Percentiles rank a stretch among this genome's conserved stretches.
phyloP scores from a whole-genome alignment of 23 red algal genomes.

The Gracilariopsis chorda region DNA sequence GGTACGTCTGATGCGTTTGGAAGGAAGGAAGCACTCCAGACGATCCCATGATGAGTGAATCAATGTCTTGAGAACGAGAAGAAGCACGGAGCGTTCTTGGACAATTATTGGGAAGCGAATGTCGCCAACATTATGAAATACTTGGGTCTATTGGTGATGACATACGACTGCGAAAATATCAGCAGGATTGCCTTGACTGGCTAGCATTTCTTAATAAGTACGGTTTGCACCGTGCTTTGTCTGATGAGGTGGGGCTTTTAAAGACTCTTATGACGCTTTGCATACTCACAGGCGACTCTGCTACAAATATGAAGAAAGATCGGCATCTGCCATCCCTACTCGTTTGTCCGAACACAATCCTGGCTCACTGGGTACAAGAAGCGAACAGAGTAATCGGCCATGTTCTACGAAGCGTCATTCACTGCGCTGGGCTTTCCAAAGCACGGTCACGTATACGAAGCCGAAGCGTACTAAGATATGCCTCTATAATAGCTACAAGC shows the following conservation, averaged over 20 bases:
- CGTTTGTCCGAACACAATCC: constrained; percentile 82
- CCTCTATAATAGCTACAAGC: constrained; percentile 73
- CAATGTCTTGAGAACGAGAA: constrained; percentile 50
- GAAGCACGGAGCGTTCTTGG: constrained; percentile 78
- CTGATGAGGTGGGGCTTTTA: constrained; percentile 98
- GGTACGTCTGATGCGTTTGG: constrained; percentile 93
- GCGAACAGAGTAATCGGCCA: constrained; percentile 78
- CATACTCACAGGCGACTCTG: constrained; percentile 78
- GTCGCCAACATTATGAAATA: constrained; percentile 70
- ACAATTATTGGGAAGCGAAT: constrained; percentile 80
- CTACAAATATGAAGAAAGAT: not conserved
- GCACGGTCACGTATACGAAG: constrained; percentile 31
- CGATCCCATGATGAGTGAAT: constrained; percentile 39
- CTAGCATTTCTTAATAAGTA: constrained; percentile 91
- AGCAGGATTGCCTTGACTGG: constrained; percentile 97
- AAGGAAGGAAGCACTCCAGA: constrained; percentile 75
- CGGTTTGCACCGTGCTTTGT: constrained; percentile 91
- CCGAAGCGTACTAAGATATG: not conserved
- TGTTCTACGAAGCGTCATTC: constrained; percentile 61
- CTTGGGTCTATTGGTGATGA: constrained; percentile 72
- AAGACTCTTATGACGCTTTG: constrained; percentile 99
- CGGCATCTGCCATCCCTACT: constrained; percentile 62
- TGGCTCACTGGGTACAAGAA: constrained; percentile 93
- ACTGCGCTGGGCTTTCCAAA: constrained; percentile 77
- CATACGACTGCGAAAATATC: constrained; percentile 85